Percentiles rank a stretch among this genome's conserved stretches.
Conservation (phyloP, 2,329 filamentous ascomycete genomes). For the Helotiales sp. region DNA sequence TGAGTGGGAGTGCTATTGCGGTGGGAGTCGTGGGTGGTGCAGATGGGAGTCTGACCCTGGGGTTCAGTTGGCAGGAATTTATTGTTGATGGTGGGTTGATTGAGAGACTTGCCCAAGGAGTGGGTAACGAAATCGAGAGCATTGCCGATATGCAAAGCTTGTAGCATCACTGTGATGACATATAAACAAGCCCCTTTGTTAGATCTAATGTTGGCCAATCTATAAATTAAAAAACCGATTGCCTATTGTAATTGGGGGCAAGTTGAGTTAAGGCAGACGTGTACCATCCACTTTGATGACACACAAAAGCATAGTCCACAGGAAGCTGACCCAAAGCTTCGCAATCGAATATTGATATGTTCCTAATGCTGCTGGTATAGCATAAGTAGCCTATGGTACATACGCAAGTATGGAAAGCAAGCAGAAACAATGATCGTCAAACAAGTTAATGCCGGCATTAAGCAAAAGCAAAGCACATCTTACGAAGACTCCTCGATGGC, state of each 20-base stretch:
- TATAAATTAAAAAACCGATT: too few species aligned
- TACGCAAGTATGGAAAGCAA: not conserved
- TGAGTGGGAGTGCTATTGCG: conserved; percentile 12
- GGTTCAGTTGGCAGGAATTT: conserved; percentile 17
- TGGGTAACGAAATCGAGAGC: not conserved
- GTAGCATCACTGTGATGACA: too few species aligned
- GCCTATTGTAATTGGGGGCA: too few species aligned
- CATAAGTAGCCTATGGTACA: not conserved
- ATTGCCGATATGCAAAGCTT: not conserved
- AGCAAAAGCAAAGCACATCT: not conserved
- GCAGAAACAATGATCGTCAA: not conserved
- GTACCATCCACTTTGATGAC: too few species aligned
- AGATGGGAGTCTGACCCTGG: conserved; percentile 17
- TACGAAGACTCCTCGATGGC: not conserved
- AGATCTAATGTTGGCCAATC: too few species aligned
- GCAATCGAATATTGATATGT: too few species aligned
- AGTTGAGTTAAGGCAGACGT: too few species aligned
- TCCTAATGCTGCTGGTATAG: too few species aligned
- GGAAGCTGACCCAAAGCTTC: too few species aligned
- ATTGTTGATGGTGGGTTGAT: conserved; percentile 6
- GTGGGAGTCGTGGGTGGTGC: conserved; percentile 12
- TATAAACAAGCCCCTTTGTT: too few species aligned
- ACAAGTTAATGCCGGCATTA: not conserved
- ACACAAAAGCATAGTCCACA: too few species aligned
- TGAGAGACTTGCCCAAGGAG: not conserved